Conservation (phyloP, 441 rosid species). For the Populus tomentosa region DNA sequence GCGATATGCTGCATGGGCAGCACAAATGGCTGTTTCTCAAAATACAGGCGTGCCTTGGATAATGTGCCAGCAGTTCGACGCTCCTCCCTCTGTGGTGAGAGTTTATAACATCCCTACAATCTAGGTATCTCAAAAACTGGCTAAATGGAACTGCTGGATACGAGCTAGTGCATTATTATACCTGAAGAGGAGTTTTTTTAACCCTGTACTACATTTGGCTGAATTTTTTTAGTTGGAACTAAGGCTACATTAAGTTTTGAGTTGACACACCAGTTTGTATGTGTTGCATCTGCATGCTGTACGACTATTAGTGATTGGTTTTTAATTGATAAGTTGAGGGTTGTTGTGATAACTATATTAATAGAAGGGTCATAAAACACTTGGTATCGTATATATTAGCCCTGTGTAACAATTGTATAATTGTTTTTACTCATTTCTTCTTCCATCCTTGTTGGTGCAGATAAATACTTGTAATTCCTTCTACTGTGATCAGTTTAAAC, state of each 20-base stretch:
- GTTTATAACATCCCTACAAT: neutral
- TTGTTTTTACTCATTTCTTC: neutral
- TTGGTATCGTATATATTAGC: neutral
- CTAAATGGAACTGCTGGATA: neutral
- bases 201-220: neutral
- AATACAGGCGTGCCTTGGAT: conserved; percentile 93
- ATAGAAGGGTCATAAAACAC: neutral
- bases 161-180: neutral
- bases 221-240: neutral
- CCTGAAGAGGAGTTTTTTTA: neutral
- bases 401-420: neutral
- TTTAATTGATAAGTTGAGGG: neutral
- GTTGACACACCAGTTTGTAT: neutral
- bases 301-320: neutral
- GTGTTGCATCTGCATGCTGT: neutral
- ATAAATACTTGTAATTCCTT: conserved; percentile 89
- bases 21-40: conserved; percentile 89
- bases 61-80: conserved; percentile 89
- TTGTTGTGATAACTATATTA: neutral
- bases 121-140: neutral
- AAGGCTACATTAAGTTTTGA: neutral
- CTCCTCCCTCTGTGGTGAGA: conserved; percentile 80
- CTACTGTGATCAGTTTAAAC: conserved; percentile 84
- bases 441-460: conserved; percentile 41
- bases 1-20: conserved; percentile 84